phyloP scores from a whole-genome alignment of 768 basidiomycete species.

The Leucocoprinus leucothites region DNA sequence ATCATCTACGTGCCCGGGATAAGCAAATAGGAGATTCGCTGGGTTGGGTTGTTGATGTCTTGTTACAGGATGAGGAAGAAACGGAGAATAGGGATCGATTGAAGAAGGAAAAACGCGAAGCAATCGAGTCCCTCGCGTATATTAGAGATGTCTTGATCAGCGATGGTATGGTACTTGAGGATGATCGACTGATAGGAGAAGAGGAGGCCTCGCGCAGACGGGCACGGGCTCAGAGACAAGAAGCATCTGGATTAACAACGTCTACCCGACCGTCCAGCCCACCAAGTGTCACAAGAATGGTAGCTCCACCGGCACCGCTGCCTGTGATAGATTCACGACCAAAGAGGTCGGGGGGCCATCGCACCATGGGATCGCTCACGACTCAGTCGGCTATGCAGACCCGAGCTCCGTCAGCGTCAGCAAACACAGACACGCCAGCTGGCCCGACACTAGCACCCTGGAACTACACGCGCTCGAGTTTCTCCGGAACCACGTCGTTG shows the following conservation, averaged over 20 bases:
- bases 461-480: slow-evolving; percentile 54
- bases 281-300: slow-evolving; percentile 11
- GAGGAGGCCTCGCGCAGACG: slow-evolving; percentile 39
- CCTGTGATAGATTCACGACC: slow-evolving; percentile 35
- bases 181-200: slow-evolving; percentile 62
- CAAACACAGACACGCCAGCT: slow-evolving; percentile 9
- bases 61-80: slow-evolving; percentile 54
- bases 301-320: slow-evolving; percentile 34
- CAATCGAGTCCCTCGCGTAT: slow-evolving; percentile 74
- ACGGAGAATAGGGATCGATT: slow-evolving; percentile 37
- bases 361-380: neutral
- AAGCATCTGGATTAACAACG: slow-evolving; percentile 16
- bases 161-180: slow-evolving; percentile 52
- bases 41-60: slow-evolving; percentile 69
- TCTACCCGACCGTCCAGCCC: slow-evolving; percentile 12
- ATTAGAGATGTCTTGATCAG: slow-evolving; percentile 71
- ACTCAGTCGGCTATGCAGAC: neutral
- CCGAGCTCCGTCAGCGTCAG: slow-evolving; percentile 12
- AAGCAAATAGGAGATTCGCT: slow-evolving; percentile 67
- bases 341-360: slow-evolving; percentile 19
- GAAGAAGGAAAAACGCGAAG: slow-evolving; percentile 51
- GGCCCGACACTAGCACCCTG: slow-evolving; percentile 40
- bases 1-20: slow-evolving; percentile 52
- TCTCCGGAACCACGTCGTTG: slow-evolving; percentile 31
- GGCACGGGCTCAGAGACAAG: slow-evolving; percentile 23